These are phyloP conservation scores for Stentor roeselii DNA, from an alignment of 73 alveolate genomes.

Conservation along the genomic window DNA sequence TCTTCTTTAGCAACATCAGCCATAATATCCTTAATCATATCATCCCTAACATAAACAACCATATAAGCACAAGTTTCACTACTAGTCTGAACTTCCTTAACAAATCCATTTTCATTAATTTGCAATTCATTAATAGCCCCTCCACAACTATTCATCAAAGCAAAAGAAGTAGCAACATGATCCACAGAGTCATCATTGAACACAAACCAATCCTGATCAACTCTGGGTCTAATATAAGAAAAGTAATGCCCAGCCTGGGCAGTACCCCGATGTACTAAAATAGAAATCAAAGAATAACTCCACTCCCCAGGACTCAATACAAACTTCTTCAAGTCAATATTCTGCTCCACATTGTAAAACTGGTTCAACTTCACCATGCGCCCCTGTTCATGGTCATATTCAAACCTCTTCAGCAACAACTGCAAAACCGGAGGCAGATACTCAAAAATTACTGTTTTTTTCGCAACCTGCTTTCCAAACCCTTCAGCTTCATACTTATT, in stretches of 20 bases:
- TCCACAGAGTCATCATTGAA: constrained; percentile 54
- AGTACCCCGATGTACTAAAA: constrained; percentile 82
- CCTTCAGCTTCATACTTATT: constrained; percentile 71
- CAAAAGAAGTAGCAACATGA: neutral
- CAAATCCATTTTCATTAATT: neutral
- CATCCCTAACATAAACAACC: constrained; percentile 1
- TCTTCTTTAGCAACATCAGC: neutral
- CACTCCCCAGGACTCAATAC: constrained; percentile 32
- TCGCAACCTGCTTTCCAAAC: constrained; percentile 80
- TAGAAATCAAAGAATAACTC: constrained; percentile 67
- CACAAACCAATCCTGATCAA: constrained; percentile 46
- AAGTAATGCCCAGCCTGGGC: constrained; percentile 87
- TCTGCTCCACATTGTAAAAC: constrained; percentile 47
- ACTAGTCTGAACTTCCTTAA: neutral
- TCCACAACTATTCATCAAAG: neutral
- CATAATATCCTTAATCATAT: neutral
- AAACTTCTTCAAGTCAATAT: constrained; percentile 36
- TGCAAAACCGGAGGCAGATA: constrained; percentile 77
- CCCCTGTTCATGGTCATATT: constrained; percentile 52
- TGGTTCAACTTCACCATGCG: constrained; percentile 71
- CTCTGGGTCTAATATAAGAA: constrained; percentile 54
- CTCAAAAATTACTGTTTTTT: constrained; percentile 66
- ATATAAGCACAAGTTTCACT: constrained; percentile 17
- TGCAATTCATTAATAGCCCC: neutral
- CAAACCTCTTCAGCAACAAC: constrained; percentile 74